These are phyloP conservation scores for Herpetospermum pedunculosum DNA, from an alignment of 306 rosid genomes.

Conservation along the genomic window DNA sequence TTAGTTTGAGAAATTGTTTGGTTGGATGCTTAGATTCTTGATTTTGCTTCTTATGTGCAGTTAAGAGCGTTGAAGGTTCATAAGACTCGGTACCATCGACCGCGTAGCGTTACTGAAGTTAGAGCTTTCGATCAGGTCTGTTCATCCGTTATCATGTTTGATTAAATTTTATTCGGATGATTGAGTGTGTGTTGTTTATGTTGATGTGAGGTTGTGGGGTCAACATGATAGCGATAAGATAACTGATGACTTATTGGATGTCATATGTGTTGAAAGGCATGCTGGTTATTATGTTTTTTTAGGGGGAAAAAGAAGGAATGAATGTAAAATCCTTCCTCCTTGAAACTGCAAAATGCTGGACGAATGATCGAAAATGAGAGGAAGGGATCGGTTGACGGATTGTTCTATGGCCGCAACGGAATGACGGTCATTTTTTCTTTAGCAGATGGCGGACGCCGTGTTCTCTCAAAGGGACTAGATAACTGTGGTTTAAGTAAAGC, in stretches of 20 bases:
- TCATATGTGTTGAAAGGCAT: neutral
- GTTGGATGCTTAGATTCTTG: neutral
- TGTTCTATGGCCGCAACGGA: neutral
- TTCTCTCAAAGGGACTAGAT: neutral
- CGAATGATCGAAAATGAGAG: neutral
- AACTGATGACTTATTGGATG: neutral
- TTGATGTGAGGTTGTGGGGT: neutral
- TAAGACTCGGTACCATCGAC: constrained; percentile 13
- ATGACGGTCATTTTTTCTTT: neutral
- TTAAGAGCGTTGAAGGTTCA: constrained; percentile 17
- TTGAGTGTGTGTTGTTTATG: neutral
- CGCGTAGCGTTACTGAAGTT: constrained; percentile 13
- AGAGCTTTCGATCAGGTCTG: constrained; percentile 51
- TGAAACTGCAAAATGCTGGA: neutral
- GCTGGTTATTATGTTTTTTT: neutral
- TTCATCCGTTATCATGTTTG: neutral
- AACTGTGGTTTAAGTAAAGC: neutral
- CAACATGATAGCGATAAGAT: neutral
- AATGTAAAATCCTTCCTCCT: neutral
- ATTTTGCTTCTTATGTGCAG: constrained; percentile 24
- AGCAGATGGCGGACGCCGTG: neutral
- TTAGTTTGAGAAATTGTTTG: neutral
- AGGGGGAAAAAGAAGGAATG: neutral
- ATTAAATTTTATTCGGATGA: neutral
- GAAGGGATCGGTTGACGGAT: neutral